Evolutionary conservation across 2,329 filamentous ascomycete species (phyloP).

Genomic region (Calycina herbarum): DNA sequence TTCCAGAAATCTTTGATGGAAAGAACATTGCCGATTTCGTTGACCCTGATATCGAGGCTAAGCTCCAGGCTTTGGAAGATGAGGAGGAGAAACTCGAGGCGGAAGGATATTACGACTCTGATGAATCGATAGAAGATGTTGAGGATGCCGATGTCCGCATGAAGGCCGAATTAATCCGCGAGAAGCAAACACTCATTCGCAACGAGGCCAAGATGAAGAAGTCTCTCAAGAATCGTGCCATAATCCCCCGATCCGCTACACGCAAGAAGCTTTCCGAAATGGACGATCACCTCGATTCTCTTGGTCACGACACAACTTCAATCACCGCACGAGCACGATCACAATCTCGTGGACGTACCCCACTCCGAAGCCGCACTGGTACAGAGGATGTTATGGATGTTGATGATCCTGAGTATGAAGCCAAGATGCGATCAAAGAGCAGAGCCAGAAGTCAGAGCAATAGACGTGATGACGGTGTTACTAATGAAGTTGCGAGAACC

Average conservation of each 20-base stretch:
- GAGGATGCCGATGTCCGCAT: constrained; percentile 84
- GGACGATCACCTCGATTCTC: constrained; percentile 78
- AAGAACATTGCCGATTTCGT: constrained; percentile 98
- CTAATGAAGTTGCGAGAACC: constrained; percentile 61
- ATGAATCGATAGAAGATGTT: constrained; percentile 76
- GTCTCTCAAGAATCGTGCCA: constrained; percentile 92
- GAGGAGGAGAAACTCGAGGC: constrained; percentile 92
- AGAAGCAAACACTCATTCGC: constrained; percentile 88
- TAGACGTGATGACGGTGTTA: constrained; percentile 75
- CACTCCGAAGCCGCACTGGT: constrained; percentile 60
- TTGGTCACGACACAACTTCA: constrained; percentile 80
- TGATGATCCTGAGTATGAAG: constrained; percentile 55
- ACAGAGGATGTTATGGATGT: constrained; percentile 76
- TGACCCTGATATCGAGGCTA: constrained; percentile 93
- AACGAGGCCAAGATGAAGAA: constrained; percentile 96
- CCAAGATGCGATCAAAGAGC: constrained; percentile 71
- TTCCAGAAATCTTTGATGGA: constrained; percentile 91
- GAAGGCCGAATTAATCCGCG: constrained; percentile 93
- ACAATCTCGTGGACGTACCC: constrained; percentile 69
- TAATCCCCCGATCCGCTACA: constrained; percentile 81
- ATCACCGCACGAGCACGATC: constrained; percentile 72
- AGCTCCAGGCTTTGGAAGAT: constrained; percentile 86
- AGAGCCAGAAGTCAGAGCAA: constrained; percentile 67
- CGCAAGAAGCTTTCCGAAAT: constrained; percentile 84
- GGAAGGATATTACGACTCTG: constrained; percentile 91